Evolutionary conservation across 2,329 filamentous ascomycete genomes (phyloP), one percentile per base, ranked within the genome.

Genomic region (Colletotrichum sp.): DNA sequence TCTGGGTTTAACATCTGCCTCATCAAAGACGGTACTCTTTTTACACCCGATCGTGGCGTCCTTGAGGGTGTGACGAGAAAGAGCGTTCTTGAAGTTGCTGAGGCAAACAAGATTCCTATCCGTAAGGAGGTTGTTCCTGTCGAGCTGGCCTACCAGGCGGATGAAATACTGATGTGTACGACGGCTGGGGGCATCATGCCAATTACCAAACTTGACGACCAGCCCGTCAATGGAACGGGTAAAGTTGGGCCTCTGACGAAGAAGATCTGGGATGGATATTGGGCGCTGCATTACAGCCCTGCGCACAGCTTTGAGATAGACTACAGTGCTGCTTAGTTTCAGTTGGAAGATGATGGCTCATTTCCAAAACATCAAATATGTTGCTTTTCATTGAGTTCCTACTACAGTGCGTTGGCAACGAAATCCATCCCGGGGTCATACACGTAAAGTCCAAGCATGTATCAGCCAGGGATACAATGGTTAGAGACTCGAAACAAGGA

Each of bases 121-220:
- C 83, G 81, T 9, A 68, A 85, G 26, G 85, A 88, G 78, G 72
- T 82, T 30, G 85, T 89, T 10, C 87, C 87, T 0, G 80, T 88
- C 1, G 82, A 86, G 15, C 10, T 82, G 36, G 83, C 81, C 0
- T 89, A 88, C 68, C 66, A 85, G 10, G 80, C 82, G 1, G 88
- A 90, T 74, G 88, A 90, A 80, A 84, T 89, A 6, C 86, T 90
- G 55, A 89, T 89, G 87, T 89, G 84, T 77, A 90, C 88, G 0
- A 90, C 88, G n/a, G 88, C 88, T 0, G 88, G 88, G 4, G 88
- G 88, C 0, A 84, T 90, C 32, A 89, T 90, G 88, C 88, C 88
- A 1, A 88, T 90, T 30, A 88, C 86, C 0, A 75, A 71, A 1
- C 80, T 90, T 5, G 88, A 90, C 78, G 87, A 84, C 0, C 76